Evolutionary conservation across 768 basidiomycete species (phyloP).

Genomic region (Coprinopsis sp.): DNA sequence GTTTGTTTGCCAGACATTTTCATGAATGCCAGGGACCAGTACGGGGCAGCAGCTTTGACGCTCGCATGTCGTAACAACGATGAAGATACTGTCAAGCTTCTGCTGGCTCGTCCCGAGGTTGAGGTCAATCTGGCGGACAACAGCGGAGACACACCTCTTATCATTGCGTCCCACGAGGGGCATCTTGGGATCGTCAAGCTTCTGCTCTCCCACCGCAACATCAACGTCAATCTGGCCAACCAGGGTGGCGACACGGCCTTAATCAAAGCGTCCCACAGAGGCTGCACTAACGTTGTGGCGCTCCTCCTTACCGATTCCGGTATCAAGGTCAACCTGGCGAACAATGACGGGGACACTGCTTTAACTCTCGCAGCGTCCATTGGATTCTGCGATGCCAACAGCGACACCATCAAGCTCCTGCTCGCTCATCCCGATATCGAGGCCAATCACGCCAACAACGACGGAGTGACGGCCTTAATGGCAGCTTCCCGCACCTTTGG

Average conservation of each 20-base stretch:
- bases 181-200: background rate
- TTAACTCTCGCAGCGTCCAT: too few species aligned
- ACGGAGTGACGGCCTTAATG: too few species aligned
- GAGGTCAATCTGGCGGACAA: background rate
- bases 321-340: background rate
- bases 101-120: background rate
- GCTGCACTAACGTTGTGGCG: background rate
- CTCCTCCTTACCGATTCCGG: background rate
- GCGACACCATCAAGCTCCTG: too few species aligned
- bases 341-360: background rate
- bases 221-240: background rate
- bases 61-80: background rate
- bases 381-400: too few species aligned
- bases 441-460: too few species aligned
- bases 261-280: background rate
- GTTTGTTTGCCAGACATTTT: too few species aligned
- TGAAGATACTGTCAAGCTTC: background rate
- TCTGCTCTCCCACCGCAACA: background rate
- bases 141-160: background rate
- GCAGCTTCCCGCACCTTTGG: too few species aligned
- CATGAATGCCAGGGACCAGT: background rate
- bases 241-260: background rate
- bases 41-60: background rate
- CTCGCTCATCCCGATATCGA: too few species aligned
- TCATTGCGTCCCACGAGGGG: background rate